Evolutionary conservation across 176 grass and related monocot species (phyloP).

Genomic region (Juncus inflexus): DNA sequence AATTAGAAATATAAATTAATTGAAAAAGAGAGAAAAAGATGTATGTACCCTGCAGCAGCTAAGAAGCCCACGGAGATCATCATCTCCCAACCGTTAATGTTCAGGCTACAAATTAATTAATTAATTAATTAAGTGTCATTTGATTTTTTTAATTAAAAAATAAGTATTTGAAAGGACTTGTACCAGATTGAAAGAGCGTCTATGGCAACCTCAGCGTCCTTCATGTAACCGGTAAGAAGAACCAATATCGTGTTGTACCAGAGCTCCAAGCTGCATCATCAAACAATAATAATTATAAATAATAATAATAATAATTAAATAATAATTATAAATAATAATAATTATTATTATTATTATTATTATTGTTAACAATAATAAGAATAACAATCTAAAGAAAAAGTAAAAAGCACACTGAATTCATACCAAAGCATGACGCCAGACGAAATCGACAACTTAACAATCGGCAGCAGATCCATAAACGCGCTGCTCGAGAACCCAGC

Average conservation of each 20-base stretch:
- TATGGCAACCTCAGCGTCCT: slow-evolving; percentile 71
- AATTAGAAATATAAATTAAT: not conserved
- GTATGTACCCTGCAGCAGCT: slow-evolving; percentile 53
- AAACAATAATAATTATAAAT: not conserved
- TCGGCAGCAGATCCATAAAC: slow-evolving; percentile 37
- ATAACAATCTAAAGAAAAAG: not conserved
- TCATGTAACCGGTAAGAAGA: slow-evolving; percentile 76
- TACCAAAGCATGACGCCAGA: slow-evolving; percentile 93
- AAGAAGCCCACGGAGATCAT: slow-evolving; percentile 80
- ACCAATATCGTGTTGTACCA: slow-evolving; percentile 87
- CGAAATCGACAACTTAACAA: slow-evolving; percentile 62
- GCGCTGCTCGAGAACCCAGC: slow-evolving; percentile 50
- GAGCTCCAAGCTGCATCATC: slow-evolving; percentile 49
- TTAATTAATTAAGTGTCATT: not conserved
- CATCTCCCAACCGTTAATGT: slow-evolving; percentile 97
- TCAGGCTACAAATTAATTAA: slow-evolving; percentile 43
- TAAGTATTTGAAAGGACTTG: not conserved
- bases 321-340: not conserved
- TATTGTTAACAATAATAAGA: not conserved
- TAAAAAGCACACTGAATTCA: not conserved
- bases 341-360: not conserved
- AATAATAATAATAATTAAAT: not conserved
- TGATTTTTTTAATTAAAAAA: slow-evolving; percentile 11
- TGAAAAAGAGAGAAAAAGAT: slow-evolving; percentile 2
- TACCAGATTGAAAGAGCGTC: slow-evolving; percentile 97